Percentiles rank a stretch among this genome's conserved stretches.
These are phyloP conservation scores for Berberis vulgaris DNA, from an alignment of 164 flowering plant species.

Conservation along the genomic window DNA sequence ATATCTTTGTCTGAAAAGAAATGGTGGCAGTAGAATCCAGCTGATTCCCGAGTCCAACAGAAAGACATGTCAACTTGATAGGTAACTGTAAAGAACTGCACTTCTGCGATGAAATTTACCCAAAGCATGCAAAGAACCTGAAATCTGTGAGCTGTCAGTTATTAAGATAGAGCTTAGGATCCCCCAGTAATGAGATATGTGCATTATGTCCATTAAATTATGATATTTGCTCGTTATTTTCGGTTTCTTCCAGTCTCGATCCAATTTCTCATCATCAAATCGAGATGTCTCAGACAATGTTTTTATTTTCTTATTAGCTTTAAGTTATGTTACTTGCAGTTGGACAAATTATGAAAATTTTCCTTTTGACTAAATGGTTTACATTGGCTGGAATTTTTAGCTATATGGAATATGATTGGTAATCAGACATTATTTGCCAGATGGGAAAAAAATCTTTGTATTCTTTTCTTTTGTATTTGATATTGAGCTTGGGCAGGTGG, in stretches of 20 bases:
- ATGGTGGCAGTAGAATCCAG: constrained; percentile 16
- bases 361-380: no score
- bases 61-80: not conserved
- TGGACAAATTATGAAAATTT: no score
- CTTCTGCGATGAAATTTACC: not conserved
- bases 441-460: no score
- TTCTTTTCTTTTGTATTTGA: no score
- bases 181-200: not conserved
- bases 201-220: not conserved
- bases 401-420: no score
- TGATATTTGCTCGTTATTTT: not conserved
- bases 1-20: constrained; percentile 48
- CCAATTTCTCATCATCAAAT: not conserved
- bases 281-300: not conserved
- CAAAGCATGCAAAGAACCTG: not conserved
- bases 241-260: not conserved
- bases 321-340: not conserved
- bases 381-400: no score
- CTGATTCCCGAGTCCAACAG: constrained; percentile 1
- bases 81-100: not conserved
- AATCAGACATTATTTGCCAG: no score
- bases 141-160: not conserved
- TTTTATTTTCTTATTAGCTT: not conserved
- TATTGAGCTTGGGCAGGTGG: no score
- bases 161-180: not conserved